Evolutionary conservation across 2,329 filamentous ascomycete species (phyloP).

Genomic region (Aspergillus amoenus): DNA sequence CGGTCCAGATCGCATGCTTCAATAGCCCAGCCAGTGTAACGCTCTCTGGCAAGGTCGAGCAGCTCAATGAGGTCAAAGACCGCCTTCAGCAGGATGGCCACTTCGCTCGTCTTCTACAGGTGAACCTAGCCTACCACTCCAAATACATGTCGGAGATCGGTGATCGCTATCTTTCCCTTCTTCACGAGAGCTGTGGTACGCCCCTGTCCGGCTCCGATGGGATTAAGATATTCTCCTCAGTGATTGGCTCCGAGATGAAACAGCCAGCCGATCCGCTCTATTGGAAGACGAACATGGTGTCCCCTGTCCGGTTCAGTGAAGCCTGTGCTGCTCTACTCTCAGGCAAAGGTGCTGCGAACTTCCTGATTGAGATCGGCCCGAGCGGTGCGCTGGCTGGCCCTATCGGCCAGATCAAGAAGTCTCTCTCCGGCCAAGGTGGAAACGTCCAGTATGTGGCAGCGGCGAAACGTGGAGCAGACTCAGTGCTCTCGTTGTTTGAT

Average conservation of each 20-base stretch:
- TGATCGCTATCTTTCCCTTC: slow-evolving; percentile 18
- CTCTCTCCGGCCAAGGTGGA: background rate
- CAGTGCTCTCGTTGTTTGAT: slow-evolving; percentile 2
- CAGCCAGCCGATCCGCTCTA: background rate
- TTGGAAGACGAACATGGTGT: slow-evolving; percentile 11
- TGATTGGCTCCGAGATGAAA: background rate
- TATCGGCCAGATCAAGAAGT: slow-evolving; percentile 5
- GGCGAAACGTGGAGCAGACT: slow-evolving; percentile 24
- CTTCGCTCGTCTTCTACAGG: slow-evolving; percentile 26
- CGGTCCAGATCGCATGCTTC: slow-evolving; percentile 31
- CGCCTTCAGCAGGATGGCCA: slow-evolving; percentile 2
- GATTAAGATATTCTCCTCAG: slow-evolving; percentile 10
- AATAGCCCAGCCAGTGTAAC: slow-evolving; percentile 42
- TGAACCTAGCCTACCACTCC: slow-evolving; percentile 29
- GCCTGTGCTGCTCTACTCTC: background rate
- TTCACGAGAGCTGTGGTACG: background rate
- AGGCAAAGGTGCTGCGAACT: background rate
- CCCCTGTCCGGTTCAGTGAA: slow-evolving; percentile 7
- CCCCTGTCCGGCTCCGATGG: too few species aligned
- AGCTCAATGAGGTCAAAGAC: slow-evolving; percentile 18
- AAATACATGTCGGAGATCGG: slow-evolving; percentile 25
- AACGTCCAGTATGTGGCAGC: slow-evolving; percentile 21
- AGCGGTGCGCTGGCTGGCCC: slow-evolving; percentile 7
- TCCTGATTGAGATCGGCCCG: slow-evolving; percentile 14
- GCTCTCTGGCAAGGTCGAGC: slow-evolving; percentile 26